Conservation (phyloP, 176 grass and related monocot species). For the Rhipidocladum racemiflorum region DNA sequence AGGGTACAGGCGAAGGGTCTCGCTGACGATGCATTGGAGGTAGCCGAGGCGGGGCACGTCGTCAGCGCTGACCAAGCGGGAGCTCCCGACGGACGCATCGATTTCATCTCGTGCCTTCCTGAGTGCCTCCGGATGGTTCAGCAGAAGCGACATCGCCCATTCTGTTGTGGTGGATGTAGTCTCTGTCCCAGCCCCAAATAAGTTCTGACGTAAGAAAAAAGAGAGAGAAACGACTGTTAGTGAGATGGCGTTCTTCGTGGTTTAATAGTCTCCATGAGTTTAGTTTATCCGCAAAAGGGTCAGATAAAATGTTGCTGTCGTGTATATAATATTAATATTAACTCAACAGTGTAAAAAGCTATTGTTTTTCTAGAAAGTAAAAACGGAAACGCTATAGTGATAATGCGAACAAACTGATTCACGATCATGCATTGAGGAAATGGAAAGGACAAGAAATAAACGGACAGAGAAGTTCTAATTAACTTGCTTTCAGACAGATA, state of each 20-base stretch:
- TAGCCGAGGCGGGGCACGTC: slow-evolving; percentile 51
- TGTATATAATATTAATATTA: too few species aligned
- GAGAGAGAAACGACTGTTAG: not conserved
- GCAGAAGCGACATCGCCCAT: slow-evolving; percentile 64
- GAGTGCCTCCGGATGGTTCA: slow-evolving; percentile 56
- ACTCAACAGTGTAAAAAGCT: not conserved
- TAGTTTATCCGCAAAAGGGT: too few species aligned
- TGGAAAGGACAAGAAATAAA: not conserved
- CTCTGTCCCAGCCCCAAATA: slow-evolving; percentile 67
- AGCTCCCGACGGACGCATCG: slow-evolving; percentile 27
- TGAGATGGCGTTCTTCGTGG: not conserved
- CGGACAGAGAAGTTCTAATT: not conserved
- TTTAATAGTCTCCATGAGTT: not conserved
- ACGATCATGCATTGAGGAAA: not conserved
- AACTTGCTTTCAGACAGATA: not conserved
- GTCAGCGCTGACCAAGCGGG: slow-evolving; percentile 32
- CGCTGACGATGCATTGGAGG: slow-evolving; percentile 55
- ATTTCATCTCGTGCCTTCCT: slow-evolving; percentile 49
- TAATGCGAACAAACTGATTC: not conserved
- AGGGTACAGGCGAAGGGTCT: slow-evolving; percentile 66
- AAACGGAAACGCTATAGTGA: not conserved
- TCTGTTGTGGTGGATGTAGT: slow-evolving; percentile 54
- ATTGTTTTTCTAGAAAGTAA: not conserved
- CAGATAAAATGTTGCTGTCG: not conserved
- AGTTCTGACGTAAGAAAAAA: slow-evolving; percentile 13